A percentile compares a stretch with the other conserved stretches of the same genome.
Conservation (phyloP, 768 basidiomycete genomes). For the Leccinum fibrillosum region DNA sequence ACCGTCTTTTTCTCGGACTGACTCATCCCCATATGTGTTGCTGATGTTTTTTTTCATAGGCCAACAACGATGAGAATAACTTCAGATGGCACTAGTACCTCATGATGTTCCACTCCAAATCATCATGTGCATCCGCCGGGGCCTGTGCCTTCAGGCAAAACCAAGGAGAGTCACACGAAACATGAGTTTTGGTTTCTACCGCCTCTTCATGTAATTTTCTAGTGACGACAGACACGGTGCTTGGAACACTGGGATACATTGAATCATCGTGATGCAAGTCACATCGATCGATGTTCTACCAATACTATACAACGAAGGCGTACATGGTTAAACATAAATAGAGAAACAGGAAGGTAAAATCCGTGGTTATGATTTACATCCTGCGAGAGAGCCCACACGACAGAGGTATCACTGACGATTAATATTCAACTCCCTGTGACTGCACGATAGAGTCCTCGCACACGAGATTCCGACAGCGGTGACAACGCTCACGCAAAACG, state of each 20-base stretch:
- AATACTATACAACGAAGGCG: not conserved
- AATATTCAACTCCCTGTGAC: not conserved
- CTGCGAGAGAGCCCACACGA: not conserved
- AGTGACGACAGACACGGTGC: not conserved
- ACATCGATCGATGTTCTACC: not conserved
- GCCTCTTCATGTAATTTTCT: not conserved
- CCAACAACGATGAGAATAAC: not conserved
- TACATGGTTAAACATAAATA: slow-evolving; percentile 2
- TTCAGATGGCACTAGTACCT: not conserved
- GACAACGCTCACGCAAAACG: slow-evolving; percentile 52
- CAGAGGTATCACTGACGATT: not conserved
- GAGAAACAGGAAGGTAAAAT: not conserved
- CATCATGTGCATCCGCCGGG: not conserved
- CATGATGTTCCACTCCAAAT: not conserved
- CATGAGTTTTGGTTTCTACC: not conserved
- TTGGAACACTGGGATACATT: not conserved
- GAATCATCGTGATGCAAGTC: not conserved
- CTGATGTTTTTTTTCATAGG: not conserved
- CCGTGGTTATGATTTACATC: not conserved
- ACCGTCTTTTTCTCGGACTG: not conserved
- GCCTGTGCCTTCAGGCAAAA: not conserved
- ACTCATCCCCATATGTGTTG: not conserved
- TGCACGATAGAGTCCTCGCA: not conserved
- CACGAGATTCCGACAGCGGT: not conserved
- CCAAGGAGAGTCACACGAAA: not conserved